These are phyloP conservation scores for Ganoderma meredithae DNA, from an alignment of 1,284 basidiomycete species.

Conservation along the genomic window DNA sequence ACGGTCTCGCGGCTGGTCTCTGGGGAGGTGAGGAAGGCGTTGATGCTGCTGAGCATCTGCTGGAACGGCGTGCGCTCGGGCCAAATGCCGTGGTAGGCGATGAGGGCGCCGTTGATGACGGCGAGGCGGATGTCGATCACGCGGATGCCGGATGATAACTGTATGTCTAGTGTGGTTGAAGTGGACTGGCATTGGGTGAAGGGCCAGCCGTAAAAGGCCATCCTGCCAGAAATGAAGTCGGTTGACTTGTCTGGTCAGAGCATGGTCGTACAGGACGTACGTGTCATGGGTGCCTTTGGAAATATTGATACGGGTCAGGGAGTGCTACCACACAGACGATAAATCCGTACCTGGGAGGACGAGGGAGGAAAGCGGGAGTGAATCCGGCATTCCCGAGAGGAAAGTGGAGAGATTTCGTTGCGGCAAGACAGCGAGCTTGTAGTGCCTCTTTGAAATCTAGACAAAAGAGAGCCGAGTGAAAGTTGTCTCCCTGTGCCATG, in stretches of 20 bases:
- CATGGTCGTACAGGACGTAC: constrained; percentile 46
- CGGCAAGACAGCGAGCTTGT: constrained; percentile 61
- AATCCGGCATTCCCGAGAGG: constrained; percentile 72
- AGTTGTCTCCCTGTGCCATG: background rate
- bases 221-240: constrained; percentile 45
- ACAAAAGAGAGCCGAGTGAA: background rate
- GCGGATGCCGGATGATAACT: constrained; percentile 76
- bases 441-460: constrained; percentile 42
- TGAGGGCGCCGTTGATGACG: constrained; percentile 65
- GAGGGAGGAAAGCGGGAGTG: constrained; percentile 70
- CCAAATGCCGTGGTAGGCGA: constrained; percentile 83
- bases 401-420: constrained; percentile 65
- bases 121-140: constrained; percentile 84
- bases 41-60: constrained; percentile 64
- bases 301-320: background rate
- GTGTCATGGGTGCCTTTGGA: constrained; percentile 73
- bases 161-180: constrained; percentile 58
- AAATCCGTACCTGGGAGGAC: constrained; percentile 69
- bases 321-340: background rate
- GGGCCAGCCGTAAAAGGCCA: constrained; percentile 84
- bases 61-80: constrained; percentile 76
- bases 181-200: constrained; percentile 76
- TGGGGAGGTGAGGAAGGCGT: constrained; percentile 70
- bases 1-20: constrained; percentile 71
- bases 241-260: background rate